Base-by-base conservation (phyloP, 2,329 filamentous ascomycete genomes). In the Helotiales sp. region DNA sequence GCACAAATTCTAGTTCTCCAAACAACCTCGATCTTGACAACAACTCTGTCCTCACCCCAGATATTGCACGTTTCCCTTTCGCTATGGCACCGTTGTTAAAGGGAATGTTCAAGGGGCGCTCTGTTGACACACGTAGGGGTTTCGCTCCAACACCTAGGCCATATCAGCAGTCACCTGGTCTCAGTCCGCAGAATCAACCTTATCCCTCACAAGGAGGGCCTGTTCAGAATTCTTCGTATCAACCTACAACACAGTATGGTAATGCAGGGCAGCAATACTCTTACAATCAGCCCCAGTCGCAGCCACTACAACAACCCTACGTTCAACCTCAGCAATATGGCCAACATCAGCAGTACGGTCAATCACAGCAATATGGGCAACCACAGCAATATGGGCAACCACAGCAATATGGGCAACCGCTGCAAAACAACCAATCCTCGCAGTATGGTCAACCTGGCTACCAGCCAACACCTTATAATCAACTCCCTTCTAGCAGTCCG, bases 171-270 rank as follows among this genome's bases (percentile, higher is more conserved):
- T 28, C 30, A 6, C 52, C 52, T 34, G 52, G 52, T 34, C 52
- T 30, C 7, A 55, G n/a, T 11, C 20, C 20, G 50, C 50, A 54
- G 17, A 54, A 58, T 34, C 71, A 72, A 60, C 47, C 65, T 34
- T 69, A 70, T 55, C 58, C 59, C 58, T 63, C 64, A 20, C 70
- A 68, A 52, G 37, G 45, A 47, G 68, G 60, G 15, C 72, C 68
- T 13, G 50, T 66, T 26, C 73, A 72, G 13, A 73, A 75, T 63
- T 37, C 64, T 54, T 47, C 54, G 24, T 72, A 72, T 67, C 64
- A 69, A 45, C 69, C 70, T 58, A 66, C 65, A 52, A 72, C 73
- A 43, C 71, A 75, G 54, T 75, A 72, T 64, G 65, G 66, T 22
- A 63, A 65, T 45, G 49, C 71, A 57, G 64, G 37, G 34, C 66